These are phyloP conservation scores for Dactylonectria estremocensis DNA, from an alignment of 2,329 filamentous ascomycete species.

Conservation along the genomic window DNA sequence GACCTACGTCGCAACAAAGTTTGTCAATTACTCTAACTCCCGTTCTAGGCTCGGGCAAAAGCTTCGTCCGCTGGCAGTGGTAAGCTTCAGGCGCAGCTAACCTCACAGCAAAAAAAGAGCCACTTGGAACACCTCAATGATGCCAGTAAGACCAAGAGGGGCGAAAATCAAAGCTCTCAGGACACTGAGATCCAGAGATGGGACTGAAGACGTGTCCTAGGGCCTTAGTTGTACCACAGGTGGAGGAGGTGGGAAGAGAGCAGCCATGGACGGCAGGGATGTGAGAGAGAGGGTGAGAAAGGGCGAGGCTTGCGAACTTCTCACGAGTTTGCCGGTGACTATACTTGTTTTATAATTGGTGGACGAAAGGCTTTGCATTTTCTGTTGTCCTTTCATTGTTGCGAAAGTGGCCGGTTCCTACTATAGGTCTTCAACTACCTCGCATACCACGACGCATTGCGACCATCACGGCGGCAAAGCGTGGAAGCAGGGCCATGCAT, in stretches of 20 bases:
- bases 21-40: slow-evolving; percentile 20
- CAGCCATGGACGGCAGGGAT: not conserved
- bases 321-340: not conserved
- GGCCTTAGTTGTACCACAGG: not conserved
- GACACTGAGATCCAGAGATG: slow-evolving; percentile 53
- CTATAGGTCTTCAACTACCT: not conserved
- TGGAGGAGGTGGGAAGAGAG: not conserved
- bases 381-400: not conserved
- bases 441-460: not conserved
- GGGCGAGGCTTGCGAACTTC: not conserved
- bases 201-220: slow-evolving; percentile 43
- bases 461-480: not conserved
- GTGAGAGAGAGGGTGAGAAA: too few species aligned
- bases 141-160: slow-evolving; percentile 76
- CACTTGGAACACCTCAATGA: slow-evolving; percentile 77
- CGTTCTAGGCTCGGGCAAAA: slow-evolving; percentile 75
- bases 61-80: slow-evolving; percentile 72
- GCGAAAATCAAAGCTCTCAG: not conserved
- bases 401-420: not conserved
- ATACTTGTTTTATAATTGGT: not conserved
- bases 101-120: slow-evolving; percentile 83
- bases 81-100: slow-evolving; percentile 79
- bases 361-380: not conserved
- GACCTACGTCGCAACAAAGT: not conserved
- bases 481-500: not conserved